Base-by-base conservation (phyloP, 805 yeast species). In the Saccharomycopsis sp. region DNA sequence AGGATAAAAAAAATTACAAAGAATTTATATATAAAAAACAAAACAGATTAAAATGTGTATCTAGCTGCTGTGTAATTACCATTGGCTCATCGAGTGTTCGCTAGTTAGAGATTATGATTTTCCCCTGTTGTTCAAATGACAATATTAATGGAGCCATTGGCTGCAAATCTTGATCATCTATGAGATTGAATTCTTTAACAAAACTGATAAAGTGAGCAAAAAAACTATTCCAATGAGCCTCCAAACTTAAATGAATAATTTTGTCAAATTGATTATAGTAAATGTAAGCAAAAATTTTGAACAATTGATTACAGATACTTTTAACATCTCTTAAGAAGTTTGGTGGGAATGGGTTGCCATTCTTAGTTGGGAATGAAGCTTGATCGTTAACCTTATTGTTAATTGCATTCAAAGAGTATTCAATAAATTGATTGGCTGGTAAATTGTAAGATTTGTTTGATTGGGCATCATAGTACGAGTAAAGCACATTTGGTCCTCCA, bases 161-260 rank as follows among this genome's bases (percentile, higher is more conserved):
- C 44, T 71, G 83, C 62, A 88, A 65, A 52, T 93, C 99, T 44
- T 71, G 69, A 42, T 78, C 68, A 48, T 88, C 97, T 28, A 93
- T 70, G 52, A 93, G 72, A 43, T 77, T 81, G 61, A 86, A 93
- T 53, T 88, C 95, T 53, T 82, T 81, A 11, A 84, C 76, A 58
- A 93, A 86, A 43, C 95, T 82, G 36, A 90, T 75, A 57, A 85
- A 93, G 60, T 93, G 98, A 13, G 96, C 93, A 64, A 94, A 93
- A 55, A 89, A 85, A 2, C 97, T 89, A 62, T 93, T 93, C 95
- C 96, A 93, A 61, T 93, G 97, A 1, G 97, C 96, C 60, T 93
- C 98, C 48, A 93, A 63, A 1, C 95, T 81, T 48, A 93, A 65
- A 61, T 93, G 97, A n/a, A 90, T 79, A 20, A 90, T 75, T 59